phyloP scores from a whole-genome alignment of 2,329 filamentous ascomycete genomes.

The Orbilia brochopaga region DNA sequence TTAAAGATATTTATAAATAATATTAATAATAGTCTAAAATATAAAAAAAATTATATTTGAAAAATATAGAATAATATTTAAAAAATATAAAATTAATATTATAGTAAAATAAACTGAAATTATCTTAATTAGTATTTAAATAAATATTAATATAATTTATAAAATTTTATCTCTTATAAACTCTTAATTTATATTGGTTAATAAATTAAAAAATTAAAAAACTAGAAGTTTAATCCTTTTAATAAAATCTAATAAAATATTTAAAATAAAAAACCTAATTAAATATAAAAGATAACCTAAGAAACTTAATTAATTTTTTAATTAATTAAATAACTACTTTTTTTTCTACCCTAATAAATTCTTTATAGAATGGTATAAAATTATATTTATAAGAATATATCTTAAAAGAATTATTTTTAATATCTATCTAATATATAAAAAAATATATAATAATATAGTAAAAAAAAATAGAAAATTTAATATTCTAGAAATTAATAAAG shows the following conservation, averaged over 20 bases:
- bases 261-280: not conserved
- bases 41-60: slow-evolving; percentile 9
- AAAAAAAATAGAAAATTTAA: too few relatives aligned
- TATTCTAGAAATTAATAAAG: too few relatives aligned
- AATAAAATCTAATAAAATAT: not conserved
- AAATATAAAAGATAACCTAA: not conserved
- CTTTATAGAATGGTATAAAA: too few relatives aligned
- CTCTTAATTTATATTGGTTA: not conserved
- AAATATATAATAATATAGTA: too few relatives aligned
- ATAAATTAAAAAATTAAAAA: not conserved
- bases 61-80: not conserved
- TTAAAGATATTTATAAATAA: slow-evolving; percentile 1
- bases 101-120: slow-evolving; percentile 1
- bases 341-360: too few relatives aligned
- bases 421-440: too few relatives aligned
- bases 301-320: too few relatives aligned
- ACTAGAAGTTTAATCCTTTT: not conserved
- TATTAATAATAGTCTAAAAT: not conserved
- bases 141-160: too few relatives aligned
- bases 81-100: not conserved
- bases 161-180: too few relatives aligned
- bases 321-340: too few relatives aligned
- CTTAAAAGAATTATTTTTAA: too few relatives aligned
- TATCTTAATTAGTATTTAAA: not conserved
- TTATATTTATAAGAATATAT: too few relatives aligned